Percentiles rank a stretch among this genome's conserved stretches.
phyloP scores from a whole-genome alignment of 768 basidiomycete genomes.

The Zangia roseola region DNA sequence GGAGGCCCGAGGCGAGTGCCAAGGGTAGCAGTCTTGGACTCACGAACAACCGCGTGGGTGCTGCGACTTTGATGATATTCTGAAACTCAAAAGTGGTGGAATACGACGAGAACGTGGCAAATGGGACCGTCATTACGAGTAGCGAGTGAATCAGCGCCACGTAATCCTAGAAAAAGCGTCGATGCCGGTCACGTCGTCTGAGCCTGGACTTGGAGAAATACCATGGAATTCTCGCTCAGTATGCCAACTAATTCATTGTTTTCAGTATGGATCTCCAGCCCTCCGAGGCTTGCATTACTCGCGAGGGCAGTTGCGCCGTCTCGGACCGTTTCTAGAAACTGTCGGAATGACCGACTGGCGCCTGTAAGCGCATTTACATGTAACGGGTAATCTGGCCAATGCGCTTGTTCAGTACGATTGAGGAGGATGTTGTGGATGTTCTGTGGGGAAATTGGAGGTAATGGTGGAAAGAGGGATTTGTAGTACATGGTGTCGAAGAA shows the following conservation, averaged over 20 bases:
- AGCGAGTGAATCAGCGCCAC: slow-evolving; percentile 48
- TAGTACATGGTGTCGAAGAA: too few species aligned
- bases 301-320: slow-evolving; percentile 59
- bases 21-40: slow-evolving; percentile 42
- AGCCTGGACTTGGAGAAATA: too few species aligned
- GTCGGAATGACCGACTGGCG: slow-evolving; percentile 40
- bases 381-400: slow-evolving; percentile 55
- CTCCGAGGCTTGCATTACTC: slow-evolving; percentile 46
- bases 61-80: slow-evolving; percentile 46
- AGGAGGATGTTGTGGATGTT: slow-evolving; percentile 60
- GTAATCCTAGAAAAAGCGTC: slow-evolving; percentile 48
- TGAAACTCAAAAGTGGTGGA: slow-evolving; percentile 57
- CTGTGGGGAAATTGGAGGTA: slow-evolving; percentile 45
- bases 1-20: slow-evolving; percentile 38
- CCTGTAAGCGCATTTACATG: slow-evolving; percentile 58
- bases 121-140: slow-evolving; percentile 48
- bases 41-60: slow-evolving; percentile 54
- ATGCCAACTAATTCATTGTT: too few species aligned
- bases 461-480: slow-evolving; percentile 55
- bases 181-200: not conserved
- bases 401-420: slow-evolving; percentile 49
- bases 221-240: too few species aligned
- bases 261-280: slow-evolving; percentile 63
- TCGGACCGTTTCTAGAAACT: slow-evolving; percentile 50
- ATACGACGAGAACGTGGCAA: slow-evolving; percentile 51